A percentile compares a stretch with the other conserved stretches of the same genome.
Evolutionary conservation across 2,329 filamentous ascomycete species (phyloP).

Genomic region (Neofusicoccum cordaticola): DNA sequence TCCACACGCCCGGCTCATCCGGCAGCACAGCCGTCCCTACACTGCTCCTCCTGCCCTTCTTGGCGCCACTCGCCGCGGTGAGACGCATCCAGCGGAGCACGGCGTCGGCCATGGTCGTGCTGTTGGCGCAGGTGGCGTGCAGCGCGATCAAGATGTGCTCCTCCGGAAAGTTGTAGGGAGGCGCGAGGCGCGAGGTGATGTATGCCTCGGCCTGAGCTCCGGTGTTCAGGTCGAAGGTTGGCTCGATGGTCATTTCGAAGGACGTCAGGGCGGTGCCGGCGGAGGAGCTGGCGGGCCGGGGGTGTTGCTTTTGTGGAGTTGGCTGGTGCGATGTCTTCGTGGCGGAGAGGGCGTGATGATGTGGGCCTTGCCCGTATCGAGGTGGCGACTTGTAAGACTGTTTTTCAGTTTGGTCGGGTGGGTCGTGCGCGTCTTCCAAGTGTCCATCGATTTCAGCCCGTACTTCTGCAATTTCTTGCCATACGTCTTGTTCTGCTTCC

Average conservation of each 20-base stretch:
- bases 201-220: not conserved
- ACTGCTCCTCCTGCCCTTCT: not conserved
- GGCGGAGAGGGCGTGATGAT: too few species aligned
- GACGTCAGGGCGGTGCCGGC: conserved; percentile 3
- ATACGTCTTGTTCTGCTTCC: not conserved
- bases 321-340: not conserved
- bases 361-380: too few species aligned
- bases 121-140: conserved; percentile 4
- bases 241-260: not conserved
- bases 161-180: conserved; percentile 1
- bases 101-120: not conserved
- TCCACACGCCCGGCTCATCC: conserved; percentile 13
- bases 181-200: not conserved
- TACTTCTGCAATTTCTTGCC: not conserved
- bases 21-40: not conserved
- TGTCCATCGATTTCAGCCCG: not conserved
- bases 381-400: too few species aligned
- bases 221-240: not conserved
- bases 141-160: not conserved
- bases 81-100: conserved; percentile 10
- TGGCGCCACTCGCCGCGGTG: not conserved
- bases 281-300: not conserved
- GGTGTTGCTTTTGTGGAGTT: not conserved
- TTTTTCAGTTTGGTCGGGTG: too few species aligned
- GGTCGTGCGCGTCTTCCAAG: too few species aligned